These are phyloP conservation scores for Prunella vulgaris DNA, from an alignment of 257 asterid genomes.

Conservation along the genomic window DNA sequence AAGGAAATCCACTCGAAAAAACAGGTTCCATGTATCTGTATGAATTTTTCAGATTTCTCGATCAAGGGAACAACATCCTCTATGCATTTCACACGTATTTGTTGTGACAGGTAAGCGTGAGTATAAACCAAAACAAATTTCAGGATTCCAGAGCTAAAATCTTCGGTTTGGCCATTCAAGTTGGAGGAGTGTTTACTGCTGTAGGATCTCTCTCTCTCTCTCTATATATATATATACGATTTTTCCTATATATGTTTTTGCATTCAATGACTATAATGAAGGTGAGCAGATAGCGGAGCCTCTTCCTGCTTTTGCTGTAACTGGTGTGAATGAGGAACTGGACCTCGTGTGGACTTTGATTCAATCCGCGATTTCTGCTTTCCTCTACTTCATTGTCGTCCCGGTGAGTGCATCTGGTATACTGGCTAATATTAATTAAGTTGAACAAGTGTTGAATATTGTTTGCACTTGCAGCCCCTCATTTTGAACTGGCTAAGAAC, in stretches of 20 bases:
- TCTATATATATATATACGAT: too few relatives aligned
- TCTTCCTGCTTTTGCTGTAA: conserved; percentile 62
- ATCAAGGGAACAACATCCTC: too few relatives aligned
- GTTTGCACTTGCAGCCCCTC: conserved; percentile 51
- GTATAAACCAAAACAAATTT: neutral
- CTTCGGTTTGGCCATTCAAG: conserved; percentile 51
- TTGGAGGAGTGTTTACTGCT: conserved; percentile 52
- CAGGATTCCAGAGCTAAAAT: conserved; percentile 21
- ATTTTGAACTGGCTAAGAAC: conserved; percentile 83
- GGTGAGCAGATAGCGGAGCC: conserved; percentile 37
- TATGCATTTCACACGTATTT: neutral
- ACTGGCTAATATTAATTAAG: too few relatives aligned
- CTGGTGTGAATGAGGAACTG: conserved; percentile 60
- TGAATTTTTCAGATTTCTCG: too few relatives aligned
- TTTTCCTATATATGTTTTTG: neutral
- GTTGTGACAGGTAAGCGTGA: neutral
- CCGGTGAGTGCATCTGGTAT: conserved; percentile 50
- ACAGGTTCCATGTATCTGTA: too few relatives aligned
- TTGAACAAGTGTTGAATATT: neutral
- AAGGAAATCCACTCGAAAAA: too few relatives aligned
- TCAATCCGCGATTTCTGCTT: conserved; percentile 65
- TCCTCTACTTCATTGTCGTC: conserved; percentile 59
- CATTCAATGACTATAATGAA: neutral
- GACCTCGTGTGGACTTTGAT: conserved; percentile 54
- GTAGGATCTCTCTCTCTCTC: conserved; percentile 37